These are phyloP conservation scores for Colletotrichum caudatum DNA, from an alignment of 2,329 filamentous ascomycete genomes.

Conservation along the genomic window DNA sequence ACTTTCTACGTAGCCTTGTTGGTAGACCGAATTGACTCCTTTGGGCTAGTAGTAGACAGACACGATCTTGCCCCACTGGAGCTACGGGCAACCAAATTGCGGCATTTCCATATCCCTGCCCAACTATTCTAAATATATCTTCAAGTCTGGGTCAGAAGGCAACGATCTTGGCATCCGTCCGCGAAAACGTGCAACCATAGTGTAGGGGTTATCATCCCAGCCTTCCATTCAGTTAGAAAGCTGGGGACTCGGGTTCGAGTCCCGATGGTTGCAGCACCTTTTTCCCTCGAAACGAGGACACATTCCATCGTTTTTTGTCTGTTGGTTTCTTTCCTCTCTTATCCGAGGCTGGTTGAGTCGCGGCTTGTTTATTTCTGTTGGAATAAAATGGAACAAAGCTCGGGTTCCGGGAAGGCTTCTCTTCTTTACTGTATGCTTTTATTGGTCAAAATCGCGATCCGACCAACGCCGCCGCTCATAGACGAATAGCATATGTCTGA, in stretches of 20 bases:
- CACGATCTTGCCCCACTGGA: neutral
- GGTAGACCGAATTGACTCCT: neutral
- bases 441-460: neutral
- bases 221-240: constrained; percentile 1
- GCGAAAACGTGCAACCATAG: neutral
- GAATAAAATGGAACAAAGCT: neutral
- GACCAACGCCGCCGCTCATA: neutral
- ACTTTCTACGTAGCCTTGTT: neutral
- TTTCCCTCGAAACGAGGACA: no score
- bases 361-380: neutral
- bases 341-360: no score
- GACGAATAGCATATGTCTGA: neutral
- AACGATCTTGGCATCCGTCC: neutral
- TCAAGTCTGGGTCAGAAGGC: rapidly evolving
- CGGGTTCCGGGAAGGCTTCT: neutral
- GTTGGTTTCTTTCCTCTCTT: neutral
- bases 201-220: constrained; percentile 25
- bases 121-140: neutral
- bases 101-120: neutral
- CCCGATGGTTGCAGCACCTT: neutral
- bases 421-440: neutral
- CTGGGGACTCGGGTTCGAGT: constrained; percentile 20
- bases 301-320: neutral
- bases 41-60: no score
- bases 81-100: neutral